Conservation (phyloP, 768 basidiomycete genomes). For the Exidia glandulosa region DNA sequence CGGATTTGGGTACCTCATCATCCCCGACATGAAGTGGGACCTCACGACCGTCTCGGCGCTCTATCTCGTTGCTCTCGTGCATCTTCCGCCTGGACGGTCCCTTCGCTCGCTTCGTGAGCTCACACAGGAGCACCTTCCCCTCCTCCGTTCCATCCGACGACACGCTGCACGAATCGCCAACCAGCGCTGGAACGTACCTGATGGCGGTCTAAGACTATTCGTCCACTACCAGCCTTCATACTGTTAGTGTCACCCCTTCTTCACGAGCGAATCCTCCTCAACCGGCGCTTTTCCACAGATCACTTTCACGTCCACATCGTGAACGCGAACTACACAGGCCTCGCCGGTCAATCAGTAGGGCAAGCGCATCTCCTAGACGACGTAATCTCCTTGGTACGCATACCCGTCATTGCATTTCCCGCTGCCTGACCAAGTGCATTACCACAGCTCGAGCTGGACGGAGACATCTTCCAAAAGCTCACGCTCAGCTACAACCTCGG, state of each 20-base stretch:
- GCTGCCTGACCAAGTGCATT: background rate
- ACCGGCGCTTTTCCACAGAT: slow-evolving; percentile 36
- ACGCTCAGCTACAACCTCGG: slow-evolving; percentile 78
- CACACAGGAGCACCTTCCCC: slow-evolving; percentile 42
- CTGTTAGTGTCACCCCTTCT: slow-evolving; percentile 46
- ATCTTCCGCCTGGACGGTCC: slow-evolving; percentile 27
- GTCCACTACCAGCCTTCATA: slow-evolving; percentile 96
- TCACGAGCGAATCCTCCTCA: background rate
- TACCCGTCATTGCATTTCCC: background rate
- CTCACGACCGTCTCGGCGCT: slow-evolving; percentile 58
- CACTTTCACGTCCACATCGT: slow-evolving; percentile 94
- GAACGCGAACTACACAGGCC: slow-evolving; percentile 52
- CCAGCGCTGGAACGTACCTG: slow-evolving; percentile 54
- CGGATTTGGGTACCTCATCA: slow-evolving; percentile 54
- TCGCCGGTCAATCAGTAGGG: slow-evolving; percentile 67
- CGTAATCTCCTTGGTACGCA: slow-evolving; percentile 66
- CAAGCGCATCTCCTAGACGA: slow-evolving; percentile 92
- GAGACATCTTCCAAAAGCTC: slow-evolving; percentile 51
- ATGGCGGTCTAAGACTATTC: slow-evolving; percentile 61
- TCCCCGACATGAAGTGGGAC: slow-evolving; percentile 99
- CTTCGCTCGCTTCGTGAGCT: slow-evolving; percentile 75
- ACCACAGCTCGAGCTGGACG: slow-evolving; percentile 51
- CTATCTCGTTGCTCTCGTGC: slow-evolving; percentile 75
- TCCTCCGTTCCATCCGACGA: slow-evolving; percentile 55
- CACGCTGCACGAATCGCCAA: slow-evolving; percentile 42